Percentiles rank a stretch among this genome's conserved stretches.
These are phyloP conservation scores for Fraxinus latifolia DNA, from an alignment of 305 asterid genomes.

Conservation along the genomic window DNA sequence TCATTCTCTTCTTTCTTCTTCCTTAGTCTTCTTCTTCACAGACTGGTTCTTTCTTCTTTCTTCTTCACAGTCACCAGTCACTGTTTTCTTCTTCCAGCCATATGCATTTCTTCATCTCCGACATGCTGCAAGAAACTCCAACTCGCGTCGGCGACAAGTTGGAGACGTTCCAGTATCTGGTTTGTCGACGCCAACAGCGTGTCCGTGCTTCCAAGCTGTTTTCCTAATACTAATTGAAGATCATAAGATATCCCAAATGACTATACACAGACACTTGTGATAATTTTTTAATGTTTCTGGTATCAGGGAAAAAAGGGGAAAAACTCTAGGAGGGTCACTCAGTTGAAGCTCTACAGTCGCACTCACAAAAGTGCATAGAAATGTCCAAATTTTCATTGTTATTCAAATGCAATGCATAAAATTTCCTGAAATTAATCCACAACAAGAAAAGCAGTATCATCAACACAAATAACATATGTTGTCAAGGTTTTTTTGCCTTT, in stretches of 20 bases:
- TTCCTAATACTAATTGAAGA: not conserved
- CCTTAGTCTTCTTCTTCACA: not conserved
- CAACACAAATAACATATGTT: not conserved
- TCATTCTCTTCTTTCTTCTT: not conserved
- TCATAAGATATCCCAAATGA: not conserved
- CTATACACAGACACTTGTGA: not conserved
- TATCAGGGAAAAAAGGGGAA: not conserved
- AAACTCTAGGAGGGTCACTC: slow-evolving; percentile 1
- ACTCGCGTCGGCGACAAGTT: not conserved
- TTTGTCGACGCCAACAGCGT: not conserved
- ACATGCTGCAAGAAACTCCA: not conserved
- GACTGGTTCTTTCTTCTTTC: not conserved
- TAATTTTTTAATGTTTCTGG: not conserved
- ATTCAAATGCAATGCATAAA: not conserved
- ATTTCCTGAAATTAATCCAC: not conserved
- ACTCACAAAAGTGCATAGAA: not conserved
- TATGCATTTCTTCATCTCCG: not conserved
- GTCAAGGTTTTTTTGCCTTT: not conserved
- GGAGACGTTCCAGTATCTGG: not conserved
- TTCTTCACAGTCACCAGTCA: not conserved
- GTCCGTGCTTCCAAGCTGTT: not conserved
- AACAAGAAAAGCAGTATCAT: not conserved
- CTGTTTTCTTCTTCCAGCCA: not conserved
- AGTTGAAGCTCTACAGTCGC: not conserved
- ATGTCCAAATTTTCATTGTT: not conserved